Base-by-base conservation (phyloP, 75 land plant genomes). In the Isoetes taiwanensis region DNA sequence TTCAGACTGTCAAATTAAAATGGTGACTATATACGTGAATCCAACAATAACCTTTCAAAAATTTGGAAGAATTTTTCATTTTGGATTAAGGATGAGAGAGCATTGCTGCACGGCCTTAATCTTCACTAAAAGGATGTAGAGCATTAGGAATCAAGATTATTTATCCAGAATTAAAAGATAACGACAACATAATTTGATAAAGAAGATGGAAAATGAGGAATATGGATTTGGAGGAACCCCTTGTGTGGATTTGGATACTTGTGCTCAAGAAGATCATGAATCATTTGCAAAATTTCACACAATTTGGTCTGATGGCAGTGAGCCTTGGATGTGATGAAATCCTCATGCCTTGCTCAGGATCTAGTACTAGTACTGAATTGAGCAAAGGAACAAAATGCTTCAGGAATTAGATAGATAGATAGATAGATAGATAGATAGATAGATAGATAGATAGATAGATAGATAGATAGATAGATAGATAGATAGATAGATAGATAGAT, bases 251-350 rank as follows among this genome's bases (percentile, higher is more conserved):
- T 64, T 89, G 73, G 91, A 60, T 27, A 79, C 86, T 2, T 77
- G 78, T 54, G 91, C 85, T 91, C 32, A 76, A 85, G 62, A 58
- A 61, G 35, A 54, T 89, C 17, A 85, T 89, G 85, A 58, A 78
- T 41, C 74, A 72, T 35, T 60, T 89, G 41, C 96, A 89, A 72
- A 89, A 89, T 58, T 32, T 29, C 42, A 64, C 83, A 0, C 79
- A 77, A 65, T 89, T 89, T 56, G 96, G 96, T n/a, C 67, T 86
- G 58, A 85, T 89, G 81, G 96, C 96, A 0, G 96, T 89, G 28
- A 85, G 91, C 63, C 64, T 89, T 40, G 96, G 96, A 28, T 89
- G 82, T 61, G 78, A 85, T 43, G 96, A 89, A 61, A 89, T 91
- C 23, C 81, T 89, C 64, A 89, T 89, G 96, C 85, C 96, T 1